Base-by-base conservation (phyloP, 31 red algal species). In the Pterothamnion heteromorphum region DNA sequence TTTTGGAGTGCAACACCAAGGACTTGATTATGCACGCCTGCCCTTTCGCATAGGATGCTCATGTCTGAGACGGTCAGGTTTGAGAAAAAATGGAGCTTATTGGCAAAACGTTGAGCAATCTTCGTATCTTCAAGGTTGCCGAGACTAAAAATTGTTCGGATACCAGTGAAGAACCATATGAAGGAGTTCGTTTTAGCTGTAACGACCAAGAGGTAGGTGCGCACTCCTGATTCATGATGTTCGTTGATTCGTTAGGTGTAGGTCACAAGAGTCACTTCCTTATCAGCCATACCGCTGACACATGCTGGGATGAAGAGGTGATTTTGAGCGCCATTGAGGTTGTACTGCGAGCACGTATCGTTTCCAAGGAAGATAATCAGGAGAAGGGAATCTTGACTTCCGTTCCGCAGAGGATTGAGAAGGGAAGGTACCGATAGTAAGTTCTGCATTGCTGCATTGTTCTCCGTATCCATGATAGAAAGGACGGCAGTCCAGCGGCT, bases 91-190 rank as follows among this genome's bases (percentile, higher is more conserved):
- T 89, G 92, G 5, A 93, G 83, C 2, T 43, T 28, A 24, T 84
- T 93, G 3, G 92, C 92, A 74, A 89, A 93, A 0, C 64, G n/a
- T 89, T 74, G n/a, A n/a, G n/a, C n/a, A n/a, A n/a, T n/a, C n/a
- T n/a, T n/a, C n/a, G n/a, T n/a, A n/a, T n/a, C n/a, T n/a, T n/a
- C n/a, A n/a, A n/a, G n/a, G n/a, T n/a, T n/a, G n/a, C n/a, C n/a
- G n/a, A n/a, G n/a, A n/a, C n/a, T n/a, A n/a, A n/a, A n/a, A n/a
- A n/a, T n/a, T n/a, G n/a, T n/a, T n/a, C n/a, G n/a, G n/a, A n/a
- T n/a, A n/a, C n/a, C 37, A 14, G 76, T 35, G 43, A 93, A 89
- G n/a, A 33, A 89, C 1, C 3, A 43, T 28, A 26, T 74, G 3
- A 80, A 74, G 37, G 26, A 94, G 22, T 37, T 39, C 35, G 0